These are phyloP conservation scores for Epichloe elymi DNA, from an alignment of 2,329 filamentous ascomycete species.

Conservation along the genomic window DNA sequence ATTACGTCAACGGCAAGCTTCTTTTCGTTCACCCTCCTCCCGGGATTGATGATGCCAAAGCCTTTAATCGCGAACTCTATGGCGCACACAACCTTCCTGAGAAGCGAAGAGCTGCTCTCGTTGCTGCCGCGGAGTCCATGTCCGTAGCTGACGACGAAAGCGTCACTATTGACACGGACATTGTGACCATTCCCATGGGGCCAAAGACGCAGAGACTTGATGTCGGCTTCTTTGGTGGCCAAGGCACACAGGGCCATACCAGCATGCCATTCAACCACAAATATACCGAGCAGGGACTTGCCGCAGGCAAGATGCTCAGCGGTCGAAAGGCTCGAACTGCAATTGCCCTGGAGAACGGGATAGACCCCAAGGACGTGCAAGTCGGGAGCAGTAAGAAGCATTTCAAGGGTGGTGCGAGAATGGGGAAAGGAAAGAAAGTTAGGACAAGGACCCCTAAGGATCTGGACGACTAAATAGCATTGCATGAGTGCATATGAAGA, in stretches of 20 bases:
- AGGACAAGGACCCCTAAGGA: constrained; percentile 4
- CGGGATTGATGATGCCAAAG: constrained; percentile 50
- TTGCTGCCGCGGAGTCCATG: constrained; percentile 33
- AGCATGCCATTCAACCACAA: constrained; percentile 79
- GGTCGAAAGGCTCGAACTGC: constrained; percentile 74
- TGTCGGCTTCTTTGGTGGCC: constrained; percentile 72
- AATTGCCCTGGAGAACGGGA: constrained; percentile 68
- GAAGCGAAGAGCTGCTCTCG: constrained; percentile 58
- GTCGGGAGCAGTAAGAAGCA: constrained; percentile 72
- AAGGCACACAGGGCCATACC: constrained; percentile 51
- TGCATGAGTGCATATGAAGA: not conserved
- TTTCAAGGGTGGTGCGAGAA: constrained; percentile 65
- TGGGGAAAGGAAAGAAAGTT: constrained; percentile 36
- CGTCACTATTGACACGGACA: constrained; percentile 29
- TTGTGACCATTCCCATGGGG: constrained; percentile 43
- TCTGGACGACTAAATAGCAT: constrained; percentile 4
- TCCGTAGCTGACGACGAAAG: constrained; percentile 24
- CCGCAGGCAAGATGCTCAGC: constrained; percentile 50
- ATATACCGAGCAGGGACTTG: constrained; percentile 64
- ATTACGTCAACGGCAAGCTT: constrained; percentile 94
- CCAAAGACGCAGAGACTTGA: constrained; percentile 68
- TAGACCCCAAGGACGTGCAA: constrained; percentile 69
- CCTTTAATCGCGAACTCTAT: constrained; percentile 87
- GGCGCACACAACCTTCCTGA: constrained; percentile 68
- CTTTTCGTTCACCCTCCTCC: constrained; percentile 86